phyloP scores from a whole-genome alignment of 768 basidiomycete genomes.

The Termitomyces titanicus region DNA sequence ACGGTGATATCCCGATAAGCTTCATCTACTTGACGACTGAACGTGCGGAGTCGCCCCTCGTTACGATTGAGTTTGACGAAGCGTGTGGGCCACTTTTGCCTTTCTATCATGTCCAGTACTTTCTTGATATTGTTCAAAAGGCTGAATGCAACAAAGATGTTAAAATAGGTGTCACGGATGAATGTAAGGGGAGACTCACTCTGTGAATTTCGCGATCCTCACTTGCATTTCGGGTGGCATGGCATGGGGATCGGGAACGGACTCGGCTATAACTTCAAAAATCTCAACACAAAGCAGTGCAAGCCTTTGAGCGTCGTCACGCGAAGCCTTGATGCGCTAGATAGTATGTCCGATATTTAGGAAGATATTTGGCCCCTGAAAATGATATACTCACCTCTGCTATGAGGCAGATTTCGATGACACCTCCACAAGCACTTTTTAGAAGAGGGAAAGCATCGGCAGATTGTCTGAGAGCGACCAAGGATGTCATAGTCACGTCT shows the following conservation, averaged over 20 bases:
- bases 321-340: not conserved
- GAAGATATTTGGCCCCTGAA: not conserved
- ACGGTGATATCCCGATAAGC: not conserved
- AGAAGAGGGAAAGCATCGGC: not conserved
- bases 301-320: not conserved
- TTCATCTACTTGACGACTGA: not conserved
- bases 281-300: not conserved
- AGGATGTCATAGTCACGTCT: not conserved
- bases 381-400: not conserved
- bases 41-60: not conserved
- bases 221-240: not conserved
- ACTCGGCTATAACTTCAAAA: not conserved
- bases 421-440: not conserved
- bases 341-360: not conserved
- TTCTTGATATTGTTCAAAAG: not conserved
- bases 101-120: not conserved
- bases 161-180: not conserved
- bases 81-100: not conserved
- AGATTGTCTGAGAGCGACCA: not conserved
- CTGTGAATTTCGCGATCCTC: not conserved
- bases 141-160: not conserved
- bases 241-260: not conserved
- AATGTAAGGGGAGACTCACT: not conserved
- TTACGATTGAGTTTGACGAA: not conserved
- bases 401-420: not conserved